phyloP scores from a whole-genome alignment of 306 rosid genomes.

The Cucumis melo region DNA sequence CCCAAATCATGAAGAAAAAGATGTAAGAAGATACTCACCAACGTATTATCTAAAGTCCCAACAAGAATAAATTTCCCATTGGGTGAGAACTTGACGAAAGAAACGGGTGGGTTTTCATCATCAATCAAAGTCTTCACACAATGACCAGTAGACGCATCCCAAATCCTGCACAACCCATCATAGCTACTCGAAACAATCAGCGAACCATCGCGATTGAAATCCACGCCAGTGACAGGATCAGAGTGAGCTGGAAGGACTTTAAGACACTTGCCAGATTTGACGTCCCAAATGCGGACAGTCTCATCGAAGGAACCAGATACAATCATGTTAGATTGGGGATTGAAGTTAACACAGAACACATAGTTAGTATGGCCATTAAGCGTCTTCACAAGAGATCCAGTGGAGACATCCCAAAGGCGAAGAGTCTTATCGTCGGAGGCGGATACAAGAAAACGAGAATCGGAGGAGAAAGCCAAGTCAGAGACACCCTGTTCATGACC shows the following conservation, averaged over 20 bases:
- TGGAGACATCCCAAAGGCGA: conserved; percentile 76
- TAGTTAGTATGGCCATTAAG: conserved; percentile 85
- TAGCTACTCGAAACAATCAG: conserved; percentile 94
- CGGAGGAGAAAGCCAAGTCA: conserved; percentile 84
- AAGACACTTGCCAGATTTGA: conserved; percentile 68
- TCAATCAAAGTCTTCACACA: conserved; percentile 87
- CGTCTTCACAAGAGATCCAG: conserved; percentile 62
- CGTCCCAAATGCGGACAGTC: conserved; percentile 94
- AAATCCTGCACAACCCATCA: conserved; percentile 85
- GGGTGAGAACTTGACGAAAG: conserved; percentile 84
- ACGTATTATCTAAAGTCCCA: conserved; percentile 78
- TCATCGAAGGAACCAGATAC: conserved; percentile 95
- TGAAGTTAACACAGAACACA: conserved; percentile 81
- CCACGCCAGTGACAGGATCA: conserved; percentile 91
- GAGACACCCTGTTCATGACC: conserved; percentile 92
- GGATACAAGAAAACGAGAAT: conserved; percentile 68
- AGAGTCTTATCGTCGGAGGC: conserved; percentile 96
- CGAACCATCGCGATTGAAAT: conserved; percentile 75
- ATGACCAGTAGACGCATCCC: conserved; percentile 89
- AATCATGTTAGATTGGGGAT: conserved; percentile 77
- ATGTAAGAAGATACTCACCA: conserved; percentile 31
- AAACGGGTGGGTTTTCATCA: conserved; percentile 92
- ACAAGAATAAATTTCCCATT: conserved; percentile 80
- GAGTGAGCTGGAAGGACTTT: conserved; percentile 92
- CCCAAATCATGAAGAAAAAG: neutral